A percentile compares a stretch with the other conserved stretches of the same genome.
Evolutionary conservation across 2,329 filamentous ascomycete genomes (phyloP).

Genomic region (Xenoacremonium recifei): DNA sequence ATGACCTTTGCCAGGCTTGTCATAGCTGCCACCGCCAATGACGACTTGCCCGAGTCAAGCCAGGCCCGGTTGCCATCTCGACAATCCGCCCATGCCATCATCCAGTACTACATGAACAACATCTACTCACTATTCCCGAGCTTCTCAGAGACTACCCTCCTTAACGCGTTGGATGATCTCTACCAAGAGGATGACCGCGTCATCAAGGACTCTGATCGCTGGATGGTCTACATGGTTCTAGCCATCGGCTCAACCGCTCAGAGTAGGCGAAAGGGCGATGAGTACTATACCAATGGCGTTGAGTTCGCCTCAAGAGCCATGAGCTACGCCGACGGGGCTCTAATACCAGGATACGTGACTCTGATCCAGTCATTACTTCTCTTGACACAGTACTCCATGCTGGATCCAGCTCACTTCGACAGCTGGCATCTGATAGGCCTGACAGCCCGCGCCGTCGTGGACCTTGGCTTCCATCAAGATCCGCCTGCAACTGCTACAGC

Average conservation of each 20-base stretch:
- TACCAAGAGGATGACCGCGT: constrained; percentile 68
- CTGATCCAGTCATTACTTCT: constrained; percentile 87
- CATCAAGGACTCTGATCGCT: constrained; percentile 71
- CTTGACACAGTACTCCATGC: constrained; percentile 83
- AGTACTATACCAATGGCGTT: constrained; percentile 57
- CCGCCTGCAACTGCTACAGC: constrained; percentile 68
- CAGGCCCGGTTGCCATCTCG: constrained; percentile 68
- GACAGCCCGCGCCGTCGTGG: constrained; percentile 81
- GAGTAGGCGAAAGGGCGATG: constrained; percentile 66
- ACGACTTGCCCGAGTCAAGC: constrained; percentile 63
- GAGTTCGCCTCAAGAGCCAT: constrained; percentile 64
- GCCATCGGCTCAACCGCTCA: constrained; percentile 76
- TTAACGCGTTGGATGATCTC: constrained; percentile 75
- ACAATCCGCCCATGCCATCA: constrained; percentile 63
- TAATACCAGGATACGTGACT: constrained; percentile 78
- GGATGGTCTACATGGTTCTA: constrained; percentile 85
- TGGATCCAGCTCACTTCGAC: constrained; percentile 89
- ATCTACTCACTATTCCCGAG: constrained; percentile 79
- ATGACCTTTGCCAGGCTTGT: constrained; percentile 93
- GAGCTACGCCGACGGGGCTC: constrained; percentile 74
- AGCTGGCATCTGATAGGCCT: constrained; percentile 93
- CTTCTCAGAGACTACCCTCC: constrained; percentile 77
- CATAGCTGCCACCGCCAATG: constrained; percentile 76
- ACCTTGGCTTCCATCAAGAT: constrained; percentile 91
- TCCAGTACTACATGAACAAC: constrained; percentile 83